Percentiles rank a stretch among this genome's conserved stretches.
Evolutionary conservation across 257 asterid species (phyloP).

Genomic region (Gentiana straminea): DNA sequence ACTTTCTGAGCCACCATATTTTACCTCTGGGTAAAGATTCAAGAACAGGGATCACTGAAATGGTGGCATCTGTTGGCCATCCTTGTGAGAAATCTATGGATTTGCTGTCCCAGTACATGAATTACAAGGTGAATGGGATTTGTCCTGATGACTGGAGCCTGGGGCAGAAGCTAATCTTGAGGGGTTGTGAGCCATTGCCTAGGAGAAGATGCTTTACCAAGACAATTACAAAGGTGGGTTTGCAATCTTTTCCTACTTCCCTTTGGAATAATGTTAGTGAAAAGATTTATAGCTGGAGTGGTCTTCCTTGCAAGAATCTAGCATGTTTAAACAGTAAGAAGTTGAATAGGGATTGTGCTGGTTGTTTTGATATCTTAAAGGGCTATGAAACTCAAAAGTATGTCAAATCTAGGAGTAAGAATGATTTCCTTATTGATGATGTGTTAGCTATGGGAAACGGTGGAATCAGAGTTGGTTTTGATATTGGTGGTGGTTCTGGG

Average conservation of each 20-base stretch:
- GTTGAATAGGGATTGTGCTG: constrained; percentile 64
- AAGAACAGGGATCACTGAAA: constrained; percentile 88
- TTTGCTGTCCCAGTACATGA: constrained; percentile 32
- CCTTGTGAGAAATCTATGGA: constrained; percentile 39
- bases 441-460: constrained; percentile 58
- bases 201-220: constrained; percentile 38
- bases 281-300: constrained; percentile 31
- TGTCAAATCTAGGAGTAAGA: constrained; percentile 48
- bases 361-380: constrained; percentile 46
- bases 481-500: constrained; percentile 85
- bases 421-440: constrained; percentile 68
- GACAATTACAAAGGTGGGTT: constrained; percentile 24
- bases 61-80: constrained; percentile 50
- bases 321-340: constrained; percentile 51
- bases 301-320: constrained; percentile 32
- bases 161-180: constrained; percentile 32
- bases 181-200: constrained; percentile 41
- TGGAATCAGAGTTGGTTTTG: constrained; percentile 55
- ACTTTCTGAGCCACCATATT: constrained; percentile 43
- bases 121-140: constrained; percentile 22
- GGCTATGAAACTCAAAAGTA: constrained; percentile 46
- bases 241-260: constrained; percentile 28
- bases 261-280: constrained; percentile 38
- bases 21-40: constrained; percentile 85
- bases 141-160: constrained; percentile 45